A percentile compares a stretch with the other conserved stretches of the same genome.
Conservation (phyloP, 78 protist genomes). For the Anaeramoeba flamelloides region DNA sequence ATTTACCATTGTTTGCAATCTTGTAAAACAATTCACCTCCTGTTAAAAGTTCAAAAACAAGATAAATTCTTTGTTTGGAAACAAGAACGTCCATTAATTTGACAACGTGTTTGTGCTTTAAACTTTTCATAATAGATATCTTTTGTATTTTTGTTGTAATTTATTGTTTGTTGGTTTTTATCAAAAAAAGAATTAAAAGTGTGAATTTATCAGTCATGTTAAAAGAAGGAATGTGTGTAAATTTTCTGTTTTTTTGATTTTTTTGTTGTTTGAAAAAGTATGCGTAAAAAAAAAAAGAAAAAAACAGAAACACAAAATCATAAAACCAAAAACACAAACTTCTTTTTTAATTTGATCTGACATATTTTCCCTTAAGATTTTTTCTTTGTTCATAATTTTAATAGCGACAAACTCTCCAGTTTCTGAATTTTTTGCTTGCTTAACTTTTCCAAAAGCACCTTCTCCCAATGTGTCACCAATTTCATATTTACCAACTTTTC, state of each 20-base stretch:
- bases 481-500: no score
- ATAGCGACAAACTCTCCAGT: slow-evolving; percentile 18
- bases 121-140: no score
- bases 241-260: no score
- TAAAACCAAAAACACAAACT: not conserved
- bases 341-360: slow-evolving; percentile 29
- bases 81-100: slow-evolving; percentile 25
- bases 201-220: no score
- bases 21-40: slow-evolving; percentile 33
- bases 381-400: slow-evolving; percentile 25
- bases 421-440: slow-evolving; percentile 3
- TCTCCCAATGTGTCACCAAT: slow-evolving; percentile 33
- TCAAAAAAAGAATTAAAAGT: no score
- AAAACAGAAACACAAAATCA: no score
- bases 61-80: slow-evolving; percentile 4
- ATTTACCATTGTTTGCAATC: slow-evolving; percentile 5
- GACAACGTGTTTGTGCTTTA: slow-evolving; percentile 24
- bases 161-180: no score
- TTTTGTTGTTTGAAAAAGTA: slow-evolving; percentile 11
- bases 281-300: not conserved
- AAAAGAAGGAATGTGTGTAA: no score
- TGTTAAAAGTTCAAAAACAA: slow-evolving; percentile 25
- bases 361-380: slow-evolving; percentile 6
- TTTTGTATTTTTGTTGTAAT: no score
- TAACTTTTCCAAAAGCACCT: slow-evolving; percentile 38